phyloP scores from a whole-genome alignment of 345 rosid genomes.

The Heritiera littoralis region DNA sequence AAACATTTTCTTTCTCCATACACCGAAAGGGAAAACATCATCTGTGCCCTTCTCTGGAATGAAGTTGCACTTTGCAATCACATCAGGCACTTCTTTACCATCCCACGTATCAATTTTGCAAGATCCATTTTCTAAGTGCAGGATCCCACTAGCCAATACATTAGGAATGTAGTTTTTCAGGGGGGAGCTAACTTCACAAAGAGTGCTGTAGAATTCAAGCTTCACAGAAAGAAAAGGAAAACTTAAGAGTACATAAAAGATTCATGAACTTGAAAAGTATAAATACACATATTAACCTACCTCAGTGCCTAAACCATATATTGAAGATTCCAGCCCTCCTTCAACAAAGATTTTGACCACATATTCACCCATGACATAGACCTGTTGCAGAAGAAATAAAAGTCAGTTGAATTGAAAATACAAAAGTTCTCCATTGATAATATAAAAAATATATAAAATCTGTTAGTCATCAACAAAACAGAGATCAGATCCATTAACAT shows the following conservation, averaged over 20 bases:
- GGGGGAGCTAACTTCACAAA: constrained; percentile 52
- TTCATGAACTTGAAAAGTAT: constrained; percentile 4
- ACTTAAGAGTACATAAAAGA: constrained; percentile 26
- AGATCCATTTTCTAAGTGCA: constrained; percentile 67
- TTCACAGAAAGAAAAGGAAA: constrained; percentile 41
- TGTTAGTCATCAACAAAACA: neutral
- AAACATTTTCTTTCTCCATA: constrained; percentile 72
- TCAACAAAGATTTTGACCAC: constrained; percentile 82
- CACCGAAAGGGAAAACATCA: constrained; percentile 66
- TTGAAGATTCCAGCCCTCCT: constrained; percentile 76
- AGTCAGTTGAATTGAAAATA: constrained; percentile 21
- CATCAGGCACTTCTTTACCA: constrained; percentile 78
- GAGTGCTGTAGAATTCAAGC: constrained; percentile 79
- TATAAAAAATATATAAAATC: neutral
- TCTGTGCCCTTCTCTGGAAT: constrained; percentile 38
- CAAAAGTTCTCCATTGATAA: neutral
- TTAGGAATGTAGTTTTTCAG: constrained; percentile 69
- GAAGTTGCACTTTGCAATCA: constrained; percentile 51
- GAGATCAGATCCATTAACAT: constrained; percentile 18
- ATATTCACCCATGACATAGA: constrained; percentile 68
- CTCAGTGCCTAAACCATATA: constrained; percentile 90
- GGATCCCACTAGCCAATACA: constrained; percentile 74
- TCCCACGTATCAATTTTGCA: constrained; percentile 72
- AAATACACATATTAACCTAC: constrained; percentile 33
- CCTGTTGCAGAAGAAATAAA: constrained; percentile 48